Evolutionary conservation across 169 alveolate species (phyloP), one percentile per base, ranked within the genome.

Genomic region (Cardiosporidium cionae): DNA sequence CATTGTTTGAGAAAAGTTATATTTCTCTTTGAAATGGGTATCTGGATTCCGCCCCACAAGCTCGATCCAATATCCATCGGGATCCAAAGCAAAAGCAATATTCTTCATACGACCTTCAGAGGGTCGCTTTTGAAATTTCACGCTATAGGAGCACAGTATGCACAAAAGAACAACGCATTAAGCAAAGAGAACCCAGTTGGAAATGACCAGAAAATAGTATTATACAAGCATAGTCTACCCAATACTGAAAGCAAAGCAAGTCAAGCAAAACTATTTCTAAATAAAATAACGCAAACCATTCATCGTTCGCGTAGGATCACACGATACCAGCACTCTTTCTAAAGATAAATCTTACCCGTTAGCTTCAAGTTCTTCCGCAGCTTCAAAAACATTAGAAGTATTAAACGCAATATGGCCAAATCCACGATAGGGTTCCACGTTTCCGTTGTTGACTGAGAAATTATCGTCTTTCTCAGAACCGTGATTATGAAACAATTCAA

Each of bases 331-430:
- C n/a, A n/a, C n/a, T n/a, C n/a, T n/a, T 5, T 3, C 37, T 3
- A 23, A 22, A 4, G 9, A 7, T 63, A 3, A 31, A 16, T 0
- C 1, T 33, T 63, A 74, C 80, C 74, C 72, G 52, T 58, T 34
- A 16, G 25, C 16, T 16, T 68, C 78, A 68, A 76, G 22, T 78
- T 71, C 70, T 63, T 72, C 72, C 28, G 65, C 29, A n/a, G 67
- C 32, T 25, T 65, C 83, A 3, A 34, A 52, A 34, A 84, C 88
- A 77, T 84, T 76, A 2, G 75, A 69, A 35, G 84, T 74, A 35
- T 85, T 81, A 67, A 87, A 87, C 52, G 90, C 90, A 32, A 87
- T 80, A 53, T 87, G 90, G 23, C 92, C 92, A 72, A 87, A 87
- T 23, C 92, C 92, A 35, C 86, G 80, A 53, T 80, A 71, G 66